These are phyloP conservation scores for Pulveroboletus sp. DNA, from an alignment of 768 basidiomycete genomes.

Conservation along the genomic window DNA sequence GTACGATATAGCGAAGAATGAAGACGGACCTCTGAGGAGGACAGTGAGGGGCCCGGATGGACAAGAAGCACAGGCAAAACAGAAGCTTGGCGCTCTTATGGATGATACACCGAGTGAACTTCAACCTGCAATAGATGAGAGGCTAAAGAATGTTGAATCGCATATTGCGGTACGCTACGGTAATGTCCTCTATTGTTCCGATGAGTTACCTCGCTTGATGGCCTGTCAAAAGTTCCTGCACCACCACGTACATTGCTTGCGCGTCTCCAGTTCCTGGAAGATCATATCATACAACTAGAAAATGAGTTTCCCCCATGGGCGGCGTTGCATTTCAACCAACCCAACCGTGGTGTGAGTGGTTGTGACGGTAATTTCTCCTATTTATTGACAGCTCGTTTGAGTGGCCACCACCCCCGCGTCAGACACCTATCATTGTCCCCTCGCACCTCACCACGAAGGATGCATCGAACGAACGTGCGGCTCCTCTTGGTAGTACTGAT, in stretches of 20 bases:
- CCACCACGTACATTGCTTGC: conserved; percentile 60
- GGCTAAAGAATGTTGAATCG: conserved; percentile 61
- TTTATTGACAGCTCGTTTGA: conserved; percentile 23
- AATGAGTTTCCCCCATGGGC: conserved; percentile 87
- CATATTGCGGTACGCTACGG: conserved; percentile 76
- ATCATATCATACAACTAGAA: conserved; percentile 71
- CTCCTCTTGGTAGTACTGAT: conserved; percentile 11
- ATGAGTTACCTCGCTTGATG: conserved; percentile 1
- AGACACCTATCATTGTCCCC: conserved; percentile 75
- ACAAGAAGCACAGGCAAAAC: conserved; percentile 9
- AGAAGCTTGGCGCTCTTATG: conserved; percentile 12
- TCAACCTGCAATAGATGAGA: conserved; percentile 60
- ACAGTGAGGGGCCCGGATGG: conserved; percentile 39
- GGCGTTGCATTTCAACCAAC: conserved; percentile 84
- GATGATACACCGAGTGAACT: conserved; percentile 36
- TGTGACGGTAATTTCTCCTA: neutral
- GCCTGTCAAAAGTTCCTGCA: conserved; percentile 52
- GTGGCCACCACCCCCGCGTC: conserved; percentile 83
- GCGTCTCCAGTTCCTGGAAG: conserved; percentile 67
- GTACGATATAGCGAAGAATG: conserved; percentile 84
- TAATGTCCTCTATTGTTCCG: conserved; percentile 26
- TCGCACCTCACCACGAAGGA: conserved; percentile 48
- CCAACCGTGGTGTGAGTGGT: conserved; percentile 64
- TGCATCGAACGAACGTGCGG: conserved; percentile 12
- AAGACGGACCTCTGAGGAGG: conserved; percentile 66